Base-by-base conservation (phyloP, 139 green algal species). In the Chlamydomonas applanata region DNA sequence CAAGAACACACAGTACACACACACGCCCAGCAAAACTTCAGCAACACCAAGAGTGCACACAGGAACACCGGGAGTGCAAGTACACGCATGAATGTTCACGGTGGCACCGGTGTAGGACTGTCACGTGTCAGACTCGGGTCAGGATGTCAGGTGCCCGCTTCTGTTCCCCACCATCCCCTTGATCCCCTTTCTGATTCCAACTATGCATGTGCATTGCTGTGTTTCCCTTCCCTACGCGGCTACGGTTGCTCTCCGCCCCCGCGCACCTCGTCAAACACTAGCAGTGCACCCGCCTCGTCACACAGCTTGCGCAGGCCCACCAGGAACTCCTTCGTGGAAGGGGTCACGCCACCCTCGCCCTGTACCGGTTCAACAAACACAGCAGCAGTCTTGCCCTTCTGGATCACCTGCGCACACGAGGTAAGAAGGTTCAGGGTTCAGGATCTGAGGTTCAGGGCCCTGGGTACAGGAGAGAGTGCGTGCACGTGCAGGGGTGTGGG, bases 321-420 rank as follows among this genome's bases (percentile, higher is more conserved):
- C 40, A 96, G 75, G 80, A 97, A 97, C 5, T 52, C 66, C 32
- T 57, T 25, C 17, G 25, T 89, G 65, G 86, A 79, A 46, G 91
- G 79, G 59, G 91, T 91, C 69, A 97, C 86, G 57, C 95, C 95
- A 57, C 95, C 94, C 84, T 98, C 94, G 24, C 94, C 94, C 81
- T 98, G 96, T 20, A 99, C 86, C 2, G 96, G 96, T 86, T 99
- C 96, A 74, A 99, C 94, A 85, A 99, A 97, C 62, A 99, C 95
- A 0, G 88, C 94, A 1, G 84, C 87, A 0, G 94, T 98, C 69
- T 91, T 88, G 32, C 94, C 95, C 84, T 92, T 92, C 52, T 89
- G 66, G 67, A 96, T 94, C 19, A 83, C 87, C 45, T 75, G 69
- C 35, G 53, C 53, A 62, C 11, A 9, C 11, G 53, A 19, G 11